These are phyloP conservation scores for Pharnaceum exiguum DNA, from an alignment of 148 eudicot species.

Conservation along the genomic window DNA sequence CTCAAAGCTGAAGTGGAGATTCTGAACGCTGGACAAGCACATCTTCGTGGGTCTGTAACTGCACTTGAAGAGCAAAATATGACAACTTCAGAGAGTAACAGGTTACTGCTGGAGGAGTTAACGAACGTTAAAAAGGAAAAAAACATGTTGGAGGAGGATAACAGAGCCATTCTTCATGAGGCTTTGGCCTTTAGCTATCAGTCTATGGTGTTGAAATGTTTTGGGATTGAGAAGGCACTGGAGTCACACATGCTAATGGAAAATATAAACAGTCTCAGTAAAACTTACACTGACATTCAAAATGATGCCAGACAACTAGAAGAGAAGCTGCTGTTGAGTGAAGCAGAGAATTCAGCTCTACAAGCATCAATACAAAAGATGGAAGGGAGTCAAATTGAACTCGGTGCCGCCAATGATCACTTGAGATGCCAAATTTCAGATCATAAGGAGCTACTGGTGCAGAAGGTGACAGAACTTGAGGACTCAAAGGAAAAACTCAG, in stretches of 20 bases:
- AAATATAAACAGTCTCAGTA: slow-evolving; percentile 36
- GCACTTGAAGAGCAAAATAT: slow-evolving; percentile 33
- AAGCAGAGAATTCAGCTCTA: slow-evolving; percentile 48
- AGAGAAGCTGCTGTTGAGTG: slow-evolving; percentile 40
- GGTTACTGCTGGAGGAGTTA: slow-evolving; percentile 30
- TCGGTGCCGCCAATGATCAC: slow-evolving; percentile 36
- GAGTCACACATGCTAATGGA: slow-evolving; percentile 33
- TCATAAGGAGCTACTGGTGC: slow-evolving; percentile 27
- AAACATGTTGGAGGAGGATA: slow-evolving; percentile 39
- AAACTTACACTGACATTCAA: slow-evolving; percentile 44
- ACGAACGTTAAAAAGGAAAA: slow-evolving; percentile 42
- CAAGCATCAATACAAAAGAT: slow-evolving; percentile 35
- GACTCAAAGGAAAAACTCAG: slow-evolving; percentile 37
- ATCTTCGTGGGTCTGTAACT: slow-evolving; percentile 28
- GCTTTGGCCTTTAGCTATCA: slow-evolving; percentile 32
- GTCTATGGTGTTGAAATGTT: slow-evolving; percentile 41
- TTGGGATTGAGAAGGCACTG: slow-evolving; percentile 41
- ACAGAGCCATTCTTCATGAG: slow-evolving; percentile 31
- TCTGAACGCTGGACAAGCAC: slow-evolving; percentile 30
- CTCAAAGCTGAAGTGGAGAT: slow-evolving; percentile 39
- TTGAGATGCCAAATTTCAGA: slow-evolving; percentile 33
- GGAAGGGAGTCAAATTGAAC: slow-evolving; percentile 45
- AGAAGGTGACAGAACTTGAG: slow-evolving; percentile 42
- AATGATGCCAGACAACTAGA: slow-evolving; percentile 36
- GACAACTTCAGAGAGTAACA: slow-evolving; percentile 30